Evolutionary conservation across 306 rosid genomes (phyloP).

Genomic region (Argentina anserina): DNA sequence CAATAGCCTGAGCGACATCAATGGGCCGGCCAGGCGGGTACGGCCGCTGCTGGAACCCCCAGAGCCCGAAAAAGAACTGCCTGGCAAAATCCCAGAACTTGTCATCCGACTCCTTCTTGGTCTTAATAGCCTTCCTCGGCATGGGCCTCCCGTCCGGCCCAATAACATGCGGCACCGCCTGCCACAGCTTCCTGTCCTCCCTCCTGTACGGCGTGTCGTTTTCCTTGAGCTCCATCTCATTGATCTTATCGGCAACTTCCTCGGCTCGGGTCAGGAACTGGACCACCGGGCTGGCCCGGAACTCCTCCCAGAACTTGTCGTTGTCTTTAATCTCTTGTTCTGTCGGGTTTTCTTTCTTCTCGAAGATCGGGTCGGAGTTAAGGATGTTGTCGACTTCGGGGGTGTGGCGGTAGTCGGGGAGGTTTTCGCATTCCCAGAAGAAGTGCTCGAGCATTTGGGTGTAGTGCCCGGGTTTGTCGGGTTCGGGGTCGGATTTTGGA

Average conservation of each 20-base stretch:
- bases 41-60: constrained; percentile 84
- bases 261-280: constrained; percentile 59
- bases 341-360: constrained; percentile 56
- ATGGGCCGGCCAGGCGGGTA: constrained; percentile 82
- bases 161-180: constrained; percentile 50
- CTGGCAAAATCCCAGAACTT: constrained; percentile 87
- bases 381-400: constrained; percentile 74
- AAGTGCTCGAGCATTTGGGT: constrained; percentile 50
- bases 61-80: constrained; percentile 79
- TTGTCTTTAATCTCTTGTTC: constrained; percentile 56
- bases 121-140: constrained; percentile 69
- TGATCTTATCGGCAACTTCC: constrained; percentile 44
- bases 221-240: constrained; percentile 57
- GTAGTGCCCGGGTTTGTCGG: constrained; percentile 42
- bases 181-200: constrained; percentile 72
- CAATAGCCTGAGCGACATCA: constrained; percentile 87
- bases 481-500: constrained; percentile 19
- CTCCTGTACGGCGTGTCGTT: constrained; percentile 54
- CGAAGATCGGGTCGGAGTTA: constrained; percentile 41
- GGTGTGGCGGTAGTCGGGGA: constrained; percentile 61
- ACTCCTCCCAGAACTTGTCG: constrained; percentile 42
- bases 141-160: constrained; percentile 87
- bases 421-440: constrained; percentile 62
- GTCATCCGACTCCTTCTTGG: constrained; percentile 36
- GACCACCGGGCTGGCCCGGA: constrained; percentile 50